phyloP scores from a whole-genome alignment of 1,284 basidiomycete genomes.

The Leccinum angustisporum region DNA sequence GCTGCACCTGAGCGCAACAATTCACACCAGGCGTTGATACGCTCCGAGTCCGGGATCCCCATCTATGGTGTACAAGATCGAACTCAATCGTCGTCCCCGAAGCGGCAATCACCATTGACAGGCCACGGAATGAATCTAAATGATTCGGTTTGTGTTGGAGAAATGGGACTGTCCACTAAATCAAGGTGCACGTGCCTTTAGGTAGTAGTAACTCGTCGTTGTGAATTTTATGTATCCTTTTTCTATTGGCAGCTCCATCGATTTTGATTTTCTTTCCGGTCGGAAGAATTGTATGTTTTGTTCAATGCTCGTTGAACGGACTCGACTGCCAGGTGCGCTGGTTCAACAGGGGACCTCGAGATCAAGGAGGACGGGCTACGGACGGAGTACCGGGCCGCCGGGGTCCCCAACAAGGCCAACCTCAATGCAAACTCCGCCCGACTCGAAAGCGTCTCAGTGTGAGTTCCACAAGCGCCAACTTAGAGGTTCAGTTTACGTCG shows the following conservation, averaged over 20 bases:
- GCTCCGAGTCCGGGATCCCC: too few relatives aligned
- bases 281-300: background rate
- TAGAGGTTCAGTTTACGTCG: background rate
- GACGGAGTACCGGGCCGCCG: background rate
- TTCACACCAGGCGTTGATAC: too few relatives aligned
- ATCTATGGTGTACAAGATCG: too few relatives aligned
- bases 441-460: background rate
- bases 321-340: background rate
- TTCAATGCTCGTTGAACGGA: background rate
- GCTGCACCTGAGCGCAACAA: too few relatives aligned
- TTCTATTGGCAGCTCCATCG: too few relatives aligned
- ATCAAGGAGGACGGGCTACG: background rate
- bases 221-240: too few relatives aligned
- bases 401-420: background rate
- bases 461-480: background rate
- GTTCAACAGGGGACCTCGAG: background rate
- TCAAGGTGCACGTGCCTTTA: too few relatives aligned
- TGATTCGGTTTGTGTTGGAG: too few relatives aligned
- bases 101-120: too few relatives aligned
- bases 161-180: too few relatives aligned
- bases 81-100: background rate
- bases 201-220: too few relatives aligned
- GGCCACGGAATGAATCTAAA: too few relatives aligned
- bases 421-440: background rate
- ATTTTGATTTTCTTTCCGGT: background rate